Conservation (phyloP, 2,329 filamentous ascomycete species). For the Thyridium curvatum region DNA sequence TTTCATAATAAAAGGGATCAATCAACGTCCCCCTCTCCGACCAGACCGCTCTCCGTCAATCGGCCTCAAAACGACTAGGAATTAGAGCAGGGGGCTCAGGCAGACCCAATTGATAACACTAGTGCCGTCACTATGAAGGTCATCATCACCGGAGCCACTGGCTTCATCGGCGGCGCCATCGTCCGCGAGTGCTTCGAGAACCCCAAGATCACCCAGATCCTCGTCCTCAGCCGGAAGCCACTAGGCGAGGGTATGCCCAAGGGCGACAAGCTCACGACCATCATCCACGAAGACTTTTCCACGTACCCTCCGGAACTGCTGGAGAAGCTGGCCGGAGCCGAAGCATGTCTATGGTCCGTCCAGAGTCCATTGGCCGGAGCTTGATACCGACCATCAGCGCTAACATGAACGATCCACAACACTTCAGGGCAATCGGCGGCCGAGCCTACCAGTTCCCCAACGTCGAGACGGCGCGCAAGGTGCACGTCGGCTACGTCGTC, state of each 20-base stretch:
- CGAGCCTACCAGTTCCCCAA: constrained; percentile 40
- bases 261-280: constrained; percentile 40
- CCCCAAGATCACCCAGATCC: constrained; percentile 41
- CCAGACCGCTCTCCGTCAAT: too few species aligned
- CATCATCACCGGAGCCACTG: constrained; percentile 53
- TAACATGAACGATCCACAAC: too few species aligned
- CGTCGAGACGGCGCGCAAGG: constrained; percentile 35
- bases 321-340: constrained; percentile 39
- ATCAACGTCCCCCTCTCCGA: too few species aligned
- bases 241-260: constrained; percentile 30
- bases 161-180: constrained; percentile 48
- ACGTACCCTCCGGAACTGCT: constrained; percentile 39
- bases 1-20: too few species aligned
- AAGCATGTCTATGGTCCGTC: constrained; percentile 56
- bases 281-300: constrained; percentile 47
- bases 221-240: constrained; percentile 42
- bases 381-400: too few species aligned
- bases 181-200: constrained; percentile 43
- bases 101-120: too few species aligned
- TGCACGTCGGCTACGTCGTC: constrained; percentile 55
- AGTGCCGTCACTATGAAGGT: constrained; percentile 43
- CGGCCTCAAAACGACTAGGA: too few species aligned
- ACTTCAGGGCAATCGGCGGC: constrained; percentile 30
- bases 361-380: neutral
- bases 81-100: too few species aligned